A percentile compares a stretch with the other conserved stretches of the same genome.
Evolutionary conservation across 2,329 filamentous ascomycete species (phyloP).

Genomic region (Fusarium floridanum): DNA sequence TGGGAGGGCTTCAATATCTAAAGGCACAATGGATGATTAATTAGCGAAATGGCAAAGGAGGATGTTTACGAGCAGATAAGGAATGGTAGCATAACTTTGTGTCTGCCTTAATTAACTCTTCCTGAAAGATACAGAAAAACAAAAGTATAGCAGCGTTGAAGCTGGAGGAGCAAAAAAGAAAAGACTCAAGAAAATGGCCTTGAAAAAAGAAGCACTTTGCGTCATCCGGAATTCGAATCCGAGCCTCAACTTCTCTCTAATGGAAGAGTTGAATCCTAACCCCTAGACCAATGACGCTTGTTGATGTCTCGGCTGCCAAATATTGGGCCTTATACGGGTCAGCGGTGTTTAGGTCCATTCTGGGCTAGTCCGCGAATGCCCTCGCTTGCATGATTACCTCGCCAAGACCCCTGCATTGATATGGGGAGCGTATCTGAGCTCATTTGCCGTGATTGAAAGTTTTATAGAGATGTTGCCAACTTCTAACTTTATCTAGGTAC

Average conservation of each 20-base stretch:
- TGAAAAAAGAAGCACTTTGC: neutral
- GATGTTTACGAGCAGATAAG: neutral
- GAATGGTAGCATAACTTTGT: neutral
- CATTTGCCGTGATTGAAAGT: neutral
- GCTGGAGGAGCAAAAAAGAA: neutral
- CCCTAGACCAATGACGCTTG: conserved; percentile 28
- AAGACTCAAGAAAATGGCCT: too few relatives aligned
- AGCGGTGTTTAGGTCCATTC: neutral
- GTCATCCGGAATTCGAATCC: conserved; percentile 33
- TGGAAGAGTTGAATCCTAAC: conserved; percentile 34
- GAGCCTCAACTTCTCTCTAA: conserved; percentile 30
- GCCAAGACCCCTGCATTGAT: neutral
- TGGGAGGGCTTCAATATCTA: neutral
- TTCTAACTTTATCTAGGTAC: neutral
- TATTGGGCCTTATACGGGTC: neutral
- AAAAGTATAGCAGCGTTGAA: neutral
- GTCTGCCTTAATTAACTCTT: neutral
- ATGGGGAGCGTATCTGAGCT: neutral
- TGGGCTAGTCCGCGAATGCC: neutral
- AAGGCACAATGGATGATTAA: neutral
- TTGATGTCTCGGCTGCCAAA: neutral
- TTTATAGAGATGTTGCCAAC: too few relatives aligned
- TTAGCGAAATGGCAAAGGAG: neutral
- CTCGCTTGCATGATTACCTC: neutral
- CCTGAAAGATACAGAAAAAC: neutral